Evolutionary conservation across 495 filamentous ascomycete species (phyloP), one percentile per base, ranked within the genome.

Genomic region (Neurospora sp.): DNA sequence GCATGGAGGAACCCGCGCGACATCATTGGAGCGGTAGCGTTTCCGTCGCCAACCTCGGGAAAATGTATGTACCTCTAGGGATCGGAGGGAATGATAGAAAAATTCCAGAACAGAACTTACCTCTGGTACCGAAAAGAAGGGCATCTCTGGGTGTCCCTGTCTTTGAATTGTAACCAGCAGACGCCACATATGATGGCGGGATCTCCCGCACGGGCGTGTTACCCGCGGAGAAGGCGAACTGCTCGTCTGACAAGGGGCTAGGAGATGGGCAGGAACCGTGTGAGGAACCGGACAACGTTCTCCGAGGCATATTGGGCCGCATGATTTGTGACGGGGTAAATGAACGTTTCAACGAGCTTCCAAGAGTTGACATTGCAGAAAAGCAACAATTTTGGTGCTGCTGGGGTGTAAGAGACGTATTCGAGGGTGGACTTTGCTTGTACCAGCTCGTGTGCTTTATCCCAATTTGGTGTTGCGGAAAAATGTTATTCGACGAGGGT

Each of bases 221-320:
- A 8, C 54, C 35, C 4, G 75, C 73, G 5, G 77, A 79, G 46
- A 79, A 75, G 14, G 48, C 71, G 66, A 79, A 79, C 73, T 76
- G 77, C 27, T 77, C 77, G 41, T 79, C 77, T 5, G 74, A 76
- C 2, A 23, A 72, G 12, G 40, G 59, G 3, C 54, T 66, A 4
- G 54, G 54, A 18, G 54, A 66, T 4, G 54, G 27, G 14, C 54
- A 66, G n/a, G 81, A 41, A 74, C 76, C 46, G 72, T 74, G 44
- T 73, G 78, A 72, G 14, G 83, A 83, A 74, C 75, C 82, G 35
- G 83, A 84, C 70, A 75, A 76, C 10, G 70, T 81, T 72, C 80
- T 76, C 39, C 74, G 74, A 31, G 78, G 80, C 23, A 77, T 78
- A 44, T 74, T 73, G 16, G 78, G 81, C 48, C 79, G 76, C 38